Conservation (phyloP, 768 basidiomycete genomes). For the Boletus pseudopeckii region DNA sequence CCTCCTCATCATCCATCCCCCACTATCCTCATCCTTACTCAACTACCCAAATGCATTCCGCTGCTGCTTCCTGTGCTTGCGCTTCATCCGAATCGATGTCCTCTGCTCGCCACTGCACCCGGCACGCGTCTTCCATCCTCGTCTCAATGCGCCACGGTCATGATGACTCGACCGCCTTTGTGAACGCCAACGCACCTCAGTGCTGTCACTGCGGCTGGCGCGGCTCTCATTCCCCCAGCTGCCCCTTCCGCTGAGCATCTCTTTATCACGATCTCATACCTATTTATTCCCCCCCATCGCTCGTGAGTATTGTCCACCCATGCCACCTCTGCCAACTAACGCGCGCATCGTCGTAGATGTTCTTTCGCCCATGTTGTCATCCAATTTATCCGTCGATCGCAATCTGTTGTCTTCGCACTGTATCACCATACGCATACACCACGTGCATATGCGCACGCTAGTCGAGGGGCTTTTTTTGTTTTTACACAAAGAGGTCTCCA, state of each 20-base stretch:
- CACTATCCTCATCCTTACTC: constrained; percentile 2
- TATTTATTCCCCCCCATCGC: constrained; percentile 27
- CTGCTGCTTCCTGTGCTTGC: constrained; percentile 13
- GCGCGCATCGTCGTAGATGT: constrained; percentile 9
- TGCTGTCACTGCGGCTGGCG: constrained; percentile 79
- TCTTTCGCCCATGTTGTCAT: constrained; percentile 28
- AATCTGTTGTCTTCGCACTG: constrained; percentile 27
- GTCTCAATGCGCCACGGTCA: constrained; percentile 22
- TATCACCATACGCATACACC: constrained; percentile 34
- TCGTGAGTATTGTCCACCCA: constrained; percentile 12
- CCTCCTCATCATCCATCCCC: background rate
- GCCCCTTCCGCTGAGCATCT: constrained; percentile 57
- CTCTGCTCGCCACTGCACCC: constrained; percentile 3
- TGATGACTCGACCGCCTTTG: constrained; percentile 30
- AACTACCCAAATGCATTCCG: constrained; percentile 18
- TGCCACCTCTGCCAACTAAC: background rate
- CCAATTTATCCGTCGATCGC: constrained; percentile 30
- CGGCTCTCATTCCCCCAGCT: constrained; percentile 53
- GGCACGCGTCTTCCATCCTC: constrained; percentile 18
- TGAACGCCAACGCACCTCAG: constrained; percentile 61
- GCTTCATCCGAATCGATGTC: constrained; percentile 8
- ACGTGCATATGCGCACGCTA: constrained; percentile 36
- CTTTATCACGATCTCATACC: constrained; percentile 9
- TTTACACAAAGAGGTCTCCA: background rate
- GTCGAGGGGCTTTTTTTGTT: constrained; percentile 9